A percentile compares a stretch with the other conserved stretches of the same genome.
Conservation (phyloP, 1,284 basidiomycete genomes). For the Neolentinus lepideus region DNA sequence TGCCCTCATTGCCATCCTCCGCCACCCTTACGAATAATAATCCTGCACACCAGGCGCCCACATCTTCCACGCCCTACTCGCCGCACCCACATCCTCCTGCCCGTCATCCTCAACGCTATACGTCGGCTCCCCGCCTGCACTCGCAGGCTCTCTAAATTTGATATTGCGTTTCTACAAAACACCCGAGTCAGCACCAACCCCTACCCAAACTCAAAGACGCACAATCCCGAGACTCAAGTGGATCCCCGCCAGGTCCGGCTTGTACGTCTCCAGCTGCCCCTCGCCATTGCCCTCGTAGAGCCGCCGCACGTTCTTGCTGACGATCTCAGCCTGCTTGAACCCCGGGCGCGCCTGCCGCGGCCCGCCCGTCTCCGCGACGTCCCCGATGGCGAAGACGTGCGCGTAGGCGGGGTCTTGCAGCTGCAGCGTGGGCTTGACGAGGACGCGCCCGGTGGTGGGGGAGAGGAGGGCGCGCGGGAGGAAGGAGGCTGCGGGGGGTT, state of each 20-base stretch:
- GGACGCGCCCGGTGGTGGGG: slow-evolving; percentile 19
- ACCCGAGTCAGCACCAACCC: not conserved
- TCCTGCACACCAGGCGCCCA: slow-evolving; percentile 10
- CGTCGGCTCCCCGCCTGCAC: slow-evolving; percentile 5
- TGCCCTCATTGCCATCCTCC: too few relatives aligned
- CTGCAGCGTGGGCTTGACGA: slow-evolving; percentile 24
- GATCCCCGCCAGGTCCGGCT: slow-evolving; percentile 5
- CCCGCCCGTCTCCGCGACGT: slow-evolving; percentile 33
- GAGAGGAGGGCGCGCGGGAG: slow-evolving; percentile 19
- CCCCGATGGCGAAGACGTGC: slow-evolving; percentile 36
- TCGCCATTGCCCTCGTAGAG: slow-evolving; percentile 9
- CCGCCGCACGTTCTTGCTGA: slow-evolving; percentile 18
- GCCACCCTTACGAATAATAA: slow-evolving; percentile 5
- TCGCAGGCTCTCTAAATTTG: slow-evolving; percentile 5
- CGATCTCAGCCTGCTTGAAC: slow-evolving; percentile 16
- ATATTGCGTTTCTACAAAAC: slow-evolving; percentile 7
- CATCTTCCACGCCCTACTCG: slow-evolving; percentile 6
- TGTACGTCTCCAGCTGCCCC: slow-evolving; percentile 8
- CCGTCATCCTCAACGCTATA: slow-evolving; percentile 6
- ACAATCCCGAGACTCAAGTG: slow-evolving; percentile 11
- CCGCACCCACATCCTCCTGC: not conserved
- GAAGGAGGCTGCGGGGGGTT: slow-evolving; percentile 31
- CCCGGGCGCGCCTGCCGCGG: slow-evolving; percentile 32
- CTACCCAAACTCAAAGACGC: not conserved
- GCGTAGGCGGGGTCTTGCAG: slow-evolving; percentile 15